Percentiles rank a stretch among this genome's conserved stretches.
These are phyloP conservation scores for Hypomyces rosellus DNA, from an alignment of 2,329 filamentous ascomycete genomes.

Conservation along the genomic window DNA sequence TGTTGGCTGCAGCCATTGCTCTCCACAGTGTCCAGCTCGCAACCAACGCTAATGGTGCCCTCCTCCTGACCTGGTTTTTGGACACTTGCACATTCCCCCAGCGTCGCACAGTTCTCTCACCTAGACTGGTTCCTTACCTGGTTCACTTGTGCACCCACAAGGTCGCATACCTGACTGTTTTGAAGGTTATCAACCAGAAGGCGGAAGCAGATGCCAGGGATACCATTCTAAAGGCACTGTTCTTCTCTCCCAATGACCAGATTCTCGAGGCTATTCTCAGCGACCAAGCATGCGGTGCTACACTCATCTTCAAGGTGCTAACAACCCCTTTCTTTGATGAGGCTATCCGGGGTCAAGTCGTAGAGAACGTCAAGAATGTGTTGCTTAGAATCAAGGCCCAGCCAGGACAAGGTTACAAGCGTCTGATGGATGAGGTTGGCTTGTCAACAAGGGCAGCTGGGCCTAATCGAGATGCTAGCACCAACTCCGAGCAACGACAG, in stretches of 20 bases:
- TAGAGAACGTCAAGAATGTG: constrained; percentile 87
- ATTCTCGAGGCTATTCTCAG: constrained; percentile 83
- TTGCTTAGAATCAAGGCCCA: constrained; percentile 86
- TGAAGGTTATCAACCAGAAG: constrained; percentile 98
- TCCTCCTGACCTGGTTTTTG: constrained; percentile 94
- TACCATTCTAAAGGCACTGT: constrained; percentile 80
- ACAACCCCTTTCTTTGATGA: constrained; percentile 98
- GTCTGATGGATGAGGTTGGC: constrained; percentile 96
- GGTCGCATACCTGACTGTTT: constrained; percentile 91
- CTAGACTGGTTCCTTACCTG: constrained; percentile 83
- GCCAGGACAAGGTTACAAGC: constrained; percentile 93
- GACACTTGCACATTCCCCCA: constrained; percentile 96
- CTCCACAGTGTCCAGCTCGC: constrained; percentile 93
- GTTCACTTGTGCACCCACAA: constrained; percentile 98
- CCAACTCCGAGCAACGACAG: constrained; percentile 43
- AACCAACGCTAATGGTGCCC: constrained; percentile 89
- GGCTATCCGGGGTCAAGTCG: constrained; percentile 75
- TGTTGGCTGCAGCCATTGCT: constrained; percentile 92
- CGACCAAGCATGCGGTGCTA: constrained; percentile 88
- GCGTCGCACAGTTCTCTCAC: constrained; percentile 84
- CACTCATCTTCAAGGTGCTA: constrained; percentile 95
- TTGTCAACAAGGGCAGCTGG: constrained; percentile 60
- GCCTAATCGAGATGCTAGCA: constrained; percentile 37
- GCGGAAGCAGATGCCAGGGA: constrained; percentile 90
- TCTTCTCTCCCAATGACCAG: constrained; percentile 84